Evolutionary conservation across 192 early-diverging fungal species (phyloP).

Genomic region (Gonapodya sp.): DNA sequence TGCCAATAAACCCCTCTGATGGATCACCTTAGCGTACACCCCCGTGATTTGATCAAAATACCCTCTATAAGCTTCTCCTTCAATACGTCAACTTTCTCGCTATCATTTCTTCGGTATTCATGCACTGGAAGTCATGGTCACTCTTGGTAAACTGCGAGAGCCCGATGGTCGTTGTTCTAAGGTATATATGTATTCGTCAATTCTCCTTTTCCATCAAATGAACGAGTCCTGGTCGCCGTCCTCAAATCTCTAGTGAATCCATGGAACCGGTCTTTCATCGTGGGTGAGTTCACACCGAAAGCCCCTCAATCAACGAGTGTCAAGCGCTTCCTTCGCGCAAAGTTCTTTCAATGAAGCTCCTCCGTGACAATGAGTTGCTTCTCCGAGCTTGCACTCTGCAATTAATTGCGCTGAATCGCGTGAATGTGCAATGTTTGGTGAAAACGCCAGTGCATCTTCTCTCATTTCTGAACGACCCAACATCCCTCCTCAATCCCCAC

Average conservation of each 20-base stretch:
- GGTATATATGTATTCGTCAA: constrained; percentile 26
- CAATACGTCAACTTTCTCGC: constrained; percentile 85
- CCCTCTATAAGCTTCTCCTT: constrained; percentile 14
- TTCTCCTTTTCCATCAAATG: not conserved
- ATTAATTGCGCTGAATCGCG: too few species aligned
- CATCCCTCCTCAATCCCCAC: constrained; percentile 70
- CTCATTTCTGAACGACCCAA: not conserved
- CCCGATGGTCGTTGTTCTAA: constrained; percentile 94
- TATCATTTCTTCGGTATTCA: constrained; percentile 84
- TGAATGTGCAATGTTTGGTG: too few species aligned
- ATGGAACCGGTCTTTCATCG: constrained; percentile 96
- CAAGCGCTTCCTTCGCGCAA: too few species aligned
- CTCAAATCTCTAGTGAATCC: constrained; percentile 49
- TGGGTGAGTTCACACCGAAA: constrained; percentile 35
- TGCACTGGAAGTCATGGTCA: constrained; percentile 90
- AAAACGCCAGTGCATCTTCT: not conserved
- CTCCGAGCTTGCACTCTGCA: too few species aligned
- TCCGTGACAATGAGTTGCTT: too few species aligned
- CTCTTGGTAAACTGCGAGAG: constrained; percentile 84
- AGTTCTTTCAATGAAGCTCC: too few species aligned
- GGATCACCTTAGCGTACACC: not conserved
- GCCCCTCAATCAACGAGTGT: too few species aligned
- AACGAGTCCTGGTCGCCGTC: not conserved
- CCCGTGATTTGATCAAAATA: not conserved
- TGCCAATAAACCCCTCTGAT: not conserved